A percentile compares a stretch with the other conserved stretches of the same genome.
These are phyloP conservation scores for Neurospora cerealis DNA, from an alignment of 495 filamentous ascomycete genomes.

Conservation along the genomic window DNA sequence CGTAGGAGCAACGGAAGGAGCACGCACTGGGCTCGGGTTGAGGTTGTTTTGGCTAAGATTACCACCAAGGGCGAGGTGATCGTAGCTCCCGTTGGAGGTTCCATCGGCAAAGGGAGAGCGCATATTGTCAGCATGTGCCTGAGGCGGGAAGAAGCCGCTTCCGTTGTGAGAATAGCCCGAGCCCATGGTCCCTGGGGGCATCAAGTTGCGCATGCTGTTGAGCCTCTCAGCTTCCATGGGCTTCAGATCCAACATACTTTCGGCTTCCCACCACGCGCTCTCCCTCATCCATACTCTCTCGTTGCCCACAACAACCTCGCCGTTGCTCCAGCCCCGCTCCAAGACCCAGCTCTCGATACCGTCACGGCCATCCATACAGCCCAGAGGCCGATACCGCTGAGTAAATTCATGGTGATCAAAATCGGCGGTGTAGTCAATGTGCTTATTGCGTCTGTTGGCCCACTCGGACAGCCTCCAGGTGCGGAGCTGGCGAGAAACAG, in stretches of 20 bases:
- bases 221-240: conserved; percentile 37
- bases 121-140: conserved; percentile 17
- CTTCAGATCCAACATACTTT: conserved; percentile 91
- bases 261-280: conserved; percentile 93
- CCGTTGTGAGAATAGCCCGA: conserved; percentile 54
- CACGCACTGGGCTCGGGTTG: conserved; percentile 32
- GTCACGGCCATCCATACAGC: conserved; percentile 82
- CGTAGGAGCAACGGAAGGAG: conserved; percentile 67
- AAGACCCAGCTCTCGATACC: conserved; percentile 94
- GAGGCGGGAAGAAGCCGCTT: conserved; percentile 62
- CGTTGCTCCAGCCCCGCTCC: conserved; percentile 96
- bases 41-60: conserved; percentile 50
- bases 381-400: conserved; percentile 67
- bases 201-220: conserved; percentile 39
- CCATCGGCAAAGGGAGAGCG: conserved; percentile 36
- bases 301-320: conserved; percentile 81
- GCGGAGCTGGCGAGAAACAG: conserved; percentile 83
- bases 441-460: conserved; percentile 85
- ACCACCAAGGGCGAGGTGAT: conserved; percentile 57
- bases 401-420: conserved; percentile 92
- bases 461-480: conserved; percentile 91
- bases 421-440: conserved; percentile 93
- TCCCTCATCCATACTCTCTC: conserved; percentile 95
- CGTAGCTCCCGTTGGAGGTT: conserved; percentile 55
- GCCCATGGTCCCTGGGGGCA: conserved; percentile 39